Evolutionary conservation across 768 basidiomycete genomes (phyloP).

Genomic region (Xerocomellus intermedius): DNA sequence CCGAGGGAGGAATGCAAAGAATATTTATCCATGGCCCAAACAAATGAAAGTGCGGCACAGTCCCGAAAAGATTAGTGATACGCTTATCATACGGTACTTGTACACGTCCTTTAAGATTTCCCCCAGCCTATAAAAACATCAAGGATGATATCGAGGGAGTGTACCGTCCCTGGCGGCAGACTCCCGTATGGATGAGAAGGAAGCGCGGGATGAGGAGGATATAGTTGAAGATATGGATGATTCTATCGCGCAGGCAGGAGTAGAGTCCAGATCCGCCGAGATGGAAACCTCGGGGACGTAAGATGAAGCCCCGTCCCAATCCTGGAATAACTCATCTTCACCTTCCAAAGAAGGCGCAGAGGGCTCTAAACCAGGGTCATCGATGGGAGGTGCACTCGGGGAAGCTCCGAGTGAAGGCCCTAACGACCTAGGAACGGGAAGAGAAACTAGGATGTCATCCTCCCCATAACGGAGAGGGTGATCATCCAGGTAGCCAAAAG

Average conservation of each 20-base stretch:
- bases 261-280: conserved; percentile 3
- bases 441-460: conserved; percentile 34
- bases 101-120: conserved; percentile 16
- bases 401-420: conserved; percentile 45
- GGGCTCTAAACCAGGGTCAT: conserved; percentile 36
- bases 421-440: conserved; percentile 39
- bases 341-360: conserved; percentile 44
- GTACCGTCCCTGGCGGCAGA: conserved; percentile 13
- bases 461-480: conserved; percentile 39
- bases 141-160: conserved; percentile 32
- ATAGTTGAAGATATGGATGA: background rate
- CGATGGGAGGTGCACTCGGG: conserved; percentile 35
- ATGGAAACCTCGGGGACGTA: background rate
- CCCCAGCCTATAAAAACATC: conserved; percentile 6
- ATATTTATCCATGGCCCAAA: background rate
- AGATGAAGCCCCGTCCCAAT: conserved; percentile 20
- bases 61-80: conserved; percentile 24
- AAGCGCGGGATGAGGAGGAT: background rate
- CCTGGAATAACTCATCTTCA: conserved; percentile 19
- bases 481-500: conserved; percentile 33
- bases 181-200: conserved; percentile 2
- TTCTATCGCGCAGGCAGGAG: background rate
- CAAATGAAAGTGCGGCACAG: background rate
- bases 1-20: no score
- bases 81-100: conserved; percentile 22